These are phyloP conservation scores for Rubroboletus satanas DNA, from an alignment of 768 basidiomycete genomes.

Conservation along the genomic window DNA sequence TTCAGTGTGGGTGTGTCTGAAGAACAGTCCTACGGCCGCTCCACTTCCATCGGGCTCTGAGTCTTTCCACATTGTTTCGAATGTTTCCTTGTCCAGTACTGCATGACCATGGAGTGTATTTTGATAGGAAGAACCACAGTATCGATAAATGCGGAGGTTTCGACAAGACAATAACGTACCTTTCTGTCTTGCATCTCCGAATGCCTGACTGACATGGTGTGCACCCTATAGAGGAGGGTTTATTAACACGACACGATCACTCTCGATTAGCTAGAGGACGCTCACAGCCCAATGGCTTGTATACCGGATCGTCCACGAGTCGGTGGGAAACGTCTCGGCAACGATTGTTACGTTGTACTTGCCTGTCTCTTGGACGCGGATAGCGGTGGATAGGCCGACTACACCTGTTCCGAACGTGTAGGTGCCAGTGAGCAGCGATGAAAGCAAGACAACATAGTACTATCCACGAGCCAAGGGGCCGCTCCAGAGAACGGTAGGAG, in stretches of 20 bases:
- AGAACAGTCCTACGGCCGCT: slow-evolving; percentile 57
- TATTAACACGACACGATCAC: background rate
- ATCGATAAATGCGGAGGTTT: background rate
- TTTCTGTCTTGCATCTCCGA: slow-evolving; percentile 49
- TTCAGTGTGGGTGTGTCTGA: slow-evolving; percentile 60
- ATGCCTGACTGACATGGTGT: slow-evolving; percentile 65
- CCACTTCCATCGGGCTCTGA: slow-evolving; percentile 50
- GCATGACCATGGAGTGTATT: background rate
- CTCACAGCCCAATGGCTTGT: slow-evolving; percentile 82
- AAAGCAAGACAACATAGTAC: background rate
- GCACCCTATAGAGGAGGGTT: slow-evolving; percentile 54
- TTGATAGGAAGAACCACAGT: background rate
- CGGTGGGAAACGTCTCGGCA: slow-evolving; percentile 68
- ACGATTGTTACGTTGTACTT: slow-evolving; percentile 64
- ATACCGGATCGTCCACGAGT: slow-evolving; percentile 68
- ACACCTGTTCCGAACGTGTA: slow-evolving; percentile 49
- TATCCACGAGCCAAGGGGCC: background rate
- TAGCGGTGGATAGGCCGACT: slow-evolving; percentile 70
- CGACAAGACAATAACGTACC: slow-evolving; percentile 35
- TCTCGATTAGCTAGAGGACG: slow-evolving; percentile 1
- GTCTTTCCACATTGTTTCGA: slow-evolving; percentile 70
- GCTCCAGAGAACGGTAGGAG: background rate
- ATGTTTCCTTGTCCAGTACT: slow-evolving; percentile 73
- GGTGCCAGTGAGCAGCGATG: background rate
- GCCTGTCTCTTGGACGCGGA: slow-evolving; percentile 62